A percentile compares a stretch with the other conserved stretches of the same genome.
phyloP scores from a whole-genome alignment of 805 yeast genomes.

The Cyberlindnera samutprakarnensis region DNA sequence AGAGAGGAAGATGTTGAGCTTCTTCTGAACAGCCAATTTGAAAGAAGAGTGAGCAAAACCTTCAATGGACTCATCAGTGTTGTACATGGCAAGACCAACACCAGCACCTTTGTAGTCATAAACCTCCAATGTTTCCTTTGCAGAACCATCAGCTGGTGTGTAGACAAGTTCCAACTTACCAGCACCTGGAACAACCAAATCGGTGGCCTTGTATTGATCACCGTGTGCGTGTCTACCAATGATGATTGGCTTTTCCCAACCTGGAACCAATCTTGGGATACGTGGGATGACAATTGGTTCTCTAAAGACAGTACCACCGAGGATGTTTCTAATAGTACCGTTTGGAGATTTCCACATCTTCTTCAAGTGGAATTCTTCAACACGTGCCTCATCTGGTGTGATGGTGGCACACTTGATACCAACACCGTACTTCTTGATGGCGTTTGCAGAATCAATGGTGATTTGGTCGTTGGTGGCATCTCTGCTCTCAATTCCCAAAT shows the following conservation, averaged over 20 bases:
- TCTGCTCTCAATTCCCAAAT: slow-evolving; percentile 78
- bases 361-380: slow-evolving; percentile 80
- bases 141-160: slow-evolving; percentile 61
- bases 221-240: slow-evolving; percentile 98
- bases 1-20: slow-evolving; percentile 75
- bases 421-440: slow-evolving; percentile 81
- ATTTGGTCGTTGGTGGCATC: slow-evolving; percentile 85
- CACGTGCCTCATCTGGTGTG: slow-evolving; percentile 97
- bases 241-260: slow-evolving; percentile 92
- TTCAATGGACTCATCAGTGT: slow-evolving; percentile 85
- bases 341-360: slow-evolving; percentile 98
- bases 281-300: slow-evolving; percentile 90
- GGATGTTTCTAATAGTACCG: slow-evolving; percentile 91
- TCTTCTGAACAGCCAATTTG: slow-evolving; percentile 74
- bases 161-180: slow-evolving; percentile 75
- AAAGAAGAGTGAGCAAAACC: slow-evolving; percentile 92
- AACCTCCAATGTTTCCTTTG: slow-evolving; percentile 49
- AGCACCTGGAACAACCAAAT: slow-evolving; percentile 67
- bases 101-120: slow-evolving; percentile 60
- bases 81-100: slow-evolving; percentile 90
- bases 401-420: slow-evolving; percentile 98
- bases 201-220: slow-evolving; percentile 94
- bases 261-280: slow-evolving; percentile 82
- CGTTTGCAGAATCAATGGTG: slow-evolving; percentile 84
- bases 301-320: slow-evolving; percentile 95